Evolutionary conservation across 352 stramenopile genomes (phyloP), one percentile per base, ranked within the genome.

Genomic region (Phytophthora melonis): DNA sequence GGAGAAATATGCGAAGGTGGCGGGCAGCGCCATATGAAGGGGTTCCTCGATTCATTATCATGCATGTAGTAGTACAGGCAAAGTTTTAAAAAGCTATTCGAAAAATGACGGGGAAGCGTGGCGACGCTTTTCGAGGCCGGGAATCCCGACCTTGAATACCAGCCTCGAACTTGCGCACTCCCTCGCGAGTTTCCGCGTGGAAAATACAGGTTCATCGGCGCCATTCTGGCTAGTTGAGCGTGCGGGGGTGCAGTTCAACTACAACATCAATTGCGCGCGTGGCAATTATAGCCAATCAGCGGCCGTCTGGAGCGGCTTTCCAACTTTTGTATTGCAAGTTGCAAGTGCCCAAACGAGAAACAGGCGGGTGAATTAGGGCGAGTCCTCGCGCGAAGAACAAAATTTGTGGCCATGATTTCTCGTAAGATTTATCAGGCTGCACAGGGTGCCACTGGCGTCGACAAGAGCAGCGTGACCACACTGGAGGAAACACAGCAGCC

Each of bases 1-100:
- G 60, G 34, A 14, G 21, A 49, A 58, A 63, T 67, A 63, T 75
- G 68, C 68, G 47, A 71, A 71, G 47, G 54, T 43, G 54, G 47
- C 27, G 52, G n/a, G 41, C 19, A 8, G 32, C 36, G 60, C 62
- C 68, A 71, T 66, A 72, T 67, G 68, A 67, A 54, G 10, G 47
- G 32, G 34, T 58, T 71, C 27, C 25, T 30, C 25, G 25, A 30
- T 5, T 30, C 25, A 30, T 5, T 30, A 30, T 30, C 25, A 5
- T 30, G 25, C 25, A 30, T 30, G 25, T 30, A 30, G 25, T 30
- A 30, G 2, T 25, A 30, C 25, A 30, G 25, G 25, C 21, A 58
- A 13, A 27, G 3, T 59, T 54, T 60, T 61, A 39, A 47, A 39
- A 23, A 4, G 10, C 23, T 30, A 30, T 36, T 45, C 27, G 6